These are phyloP conservation scores for Trypanosoma cruzi DNA, from an alignment of 208 protist species.

Conservation along the genomic window DNA sequence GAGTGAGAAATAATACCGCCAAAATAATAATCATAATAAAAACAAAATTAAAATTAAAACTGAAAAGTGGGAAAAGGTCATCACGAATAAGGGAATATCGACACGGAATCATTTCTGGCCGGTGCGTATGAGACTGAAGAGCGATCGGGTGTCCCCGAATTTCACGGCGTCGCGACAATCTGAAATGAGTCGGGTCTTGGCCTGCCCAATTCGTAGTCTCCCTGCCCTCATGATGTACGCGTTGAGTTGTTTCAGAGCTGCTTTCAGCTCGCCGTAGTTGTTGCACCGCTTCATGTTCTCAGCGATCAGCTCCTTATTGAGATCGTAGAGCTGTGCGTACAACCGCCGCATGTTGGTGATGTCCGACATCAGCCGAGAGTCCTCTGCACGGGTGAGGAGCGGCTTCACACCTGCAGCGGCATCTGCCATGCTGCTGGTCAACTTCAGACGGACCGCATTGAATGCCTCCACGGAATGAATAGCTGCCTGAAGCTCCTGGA, in stretches of 20 bases:
- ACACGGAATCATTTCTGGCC: slow-evolving; percentile 30
- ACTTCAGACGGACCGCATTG: slow-evolving; percentile 83
- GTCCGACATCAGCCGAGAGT: slow-evolving; percentile 90
- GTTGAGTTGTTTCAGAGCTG: slow-evolving; percentile 90
- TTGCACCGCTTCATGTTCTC: slow-evolving; percentile 94
- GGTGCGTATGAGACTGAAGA: slow-evolving; percentile 87
- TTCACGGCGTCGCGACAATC: slow-evolving; percentile 90
- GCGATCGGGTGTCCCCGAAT: slow-evolving; percentile 59
- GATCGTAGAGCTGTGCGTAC: slow-evolving; percentile 84
- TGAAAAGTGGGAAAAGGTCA: neutral
- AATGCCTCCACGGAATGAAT: slow-evolving; percentile 84
- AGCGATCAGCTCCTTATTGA: slow-evolving; percentile 89
- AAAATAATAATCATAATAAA: neutral
- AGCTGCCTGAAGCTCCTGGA: slow-evolving; percentile 52
- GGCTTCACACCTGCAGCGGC: slow-evolving; percentile 84
- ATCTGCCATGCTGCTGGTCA: slow-evolving; percentile 95
- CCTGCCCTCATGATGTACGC: slow-evolving; percentile 92
- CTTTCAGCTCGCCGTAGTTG: slow-evolving; percentile 92
- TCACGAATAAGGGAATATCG: neutral
- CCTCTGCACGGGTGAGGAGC: slow-evolving; percentile 92
- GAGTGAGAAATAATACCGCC: neutral
- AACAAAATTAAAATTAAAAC: neutral
- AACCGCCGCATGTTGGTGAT: slow-evolving; percentile 77
- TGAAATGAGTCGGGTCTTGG: slow-evolving; percentile 58
- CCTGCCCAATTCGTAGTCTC: slow-evolving; percentile 80